A percentile compares a stretch with the other conserved stretches of the same genome.
Evolutionary conservation across 768 basidiomycete species (phyloP).

Genomic region (Tylopilus plumbeoviolaceoides): DNA sequence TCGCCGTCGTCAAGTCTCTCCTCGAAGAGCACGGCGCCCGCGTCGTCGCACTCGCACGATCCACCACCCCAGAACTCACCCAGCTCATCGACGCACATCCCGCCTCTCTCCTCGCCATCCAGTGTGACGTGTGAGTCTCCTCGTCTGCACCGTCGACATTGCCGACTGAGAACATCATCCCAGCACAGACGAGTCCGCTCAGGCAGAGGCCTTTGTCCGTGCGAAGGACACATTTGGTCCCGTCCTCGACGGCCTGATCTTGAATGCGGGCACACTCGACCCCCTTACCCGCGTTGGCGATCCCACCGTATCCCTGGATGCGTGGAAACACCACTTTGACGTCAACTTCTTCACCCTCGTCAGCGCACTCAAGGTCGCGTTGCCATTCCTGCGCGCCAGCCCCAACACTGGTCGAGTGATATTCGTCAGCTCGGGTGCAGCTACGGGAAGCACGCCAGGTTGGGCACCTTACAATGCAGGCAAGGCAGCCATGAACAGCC

Average conservation of each 20-base stretch:
- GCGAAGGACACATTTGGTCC: conserved; percentile 53
- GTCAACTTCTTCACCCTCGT: conserved; percentile 87
- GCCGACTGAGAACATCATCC: background rate
- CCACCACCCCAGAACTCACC: conserved; percentile 59
- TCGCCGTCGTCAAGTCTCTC: conserved; percentile 69
- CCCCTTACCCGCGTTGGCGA: conserved; percentile 61
- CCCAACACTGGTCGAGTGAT: conserved; percentile 60
- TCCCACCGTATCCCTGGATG: conserved; percentile 43
- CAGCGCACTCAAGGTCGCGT: conserved; percentile 57
- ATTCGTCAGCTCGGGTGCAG: conserved; percentile 84
- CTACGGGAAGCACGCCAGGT: conserved; percentile 57
- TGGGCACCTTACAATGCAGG: conserved; percentile 83
- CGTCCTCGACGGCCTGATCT: conserved; percentile 66
- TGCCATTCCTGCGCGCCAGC: conserved; percentile 67
- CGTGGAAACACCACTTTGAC: conserved; percentile 74
- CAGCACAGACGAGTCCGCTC: conserved; percentile 57
- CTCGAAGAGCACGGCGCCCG: conserved; percentile 57
- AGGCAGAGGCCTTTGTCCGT: conserved; percentile 51
- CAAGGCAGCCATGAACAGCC: conserved; percentile 88
- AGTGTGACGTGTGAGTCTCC: conserved; percentile 72
- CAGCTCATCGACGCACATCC: conserved; percentile 41
- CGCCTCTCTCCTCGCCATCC: conserved; percentile 45
- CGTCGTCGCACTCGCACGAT: conserved; percentile 76
- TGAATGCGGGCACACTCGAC: conserved; percentile 81
- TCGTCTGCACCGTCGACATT: background rate